Evolutionary conservation across 208 protist species (phyloP), one percentile per base, ranked within the genome.

Genomic region (Wallacemonas sp.): DNA sequence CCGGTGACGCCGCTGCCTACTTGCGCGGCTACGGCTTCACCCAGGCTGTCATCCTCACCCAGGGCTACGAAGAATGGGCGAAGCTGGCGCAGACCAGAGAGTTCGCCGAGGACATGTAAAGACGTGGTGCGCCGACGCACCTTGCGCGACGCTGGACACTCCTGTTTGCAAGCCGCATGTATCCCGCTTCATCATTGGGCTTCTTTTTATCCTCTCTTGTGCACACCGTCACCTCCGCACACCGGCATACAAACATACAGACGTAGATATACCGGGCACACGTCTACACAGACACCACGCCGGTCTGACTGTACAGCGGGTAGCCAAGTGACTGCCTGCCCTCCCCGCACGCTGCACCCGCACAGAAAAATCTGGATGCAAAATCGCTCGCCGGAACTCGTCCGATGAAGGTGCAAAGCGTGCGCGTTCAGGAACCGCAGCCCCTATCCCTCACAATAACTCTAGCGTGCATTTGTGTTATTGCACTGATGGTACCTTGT

Each of bases 31-130:
- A 63, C 10, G 73, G 73, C 0, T 91, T 79, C 67, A 72, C 65
- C 29, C 29, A 55, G 15, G 68, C 60, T 15, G 73, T 71, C 10
- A 68, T 45, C 32, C 64, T 92, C 46, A 6, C 19, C n/a, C 69
- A 73, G 15, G 79, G 68, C 24, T 71, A 80, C 19, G 42, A 38
- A 19, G 72, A 77, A 33, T 89, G 79, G 71, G 45, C 69, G 1
- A 69, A 84, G 42, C 72, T 55, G 13, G 63, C 54, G 4, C 67
- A 80, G 24, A 37, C 55, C 33, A 53, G 59, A 8, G 53, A 77
- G 12, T 60, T 79, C 33, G 85, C 74, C 41, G 81, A 91, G 48
- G 50, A 57, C 30, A 73, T 91, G n/a, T 91, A 68, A 42, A 0
- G 21, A 34, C 9, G 54, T 12, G 22, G 52, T 38, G 21, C 19